A percentile compares a stretch with the other conserved stretches of the same genome.
Conservation (phyloP, 805 yeast species). For the Candida chauliodis region DNA sequence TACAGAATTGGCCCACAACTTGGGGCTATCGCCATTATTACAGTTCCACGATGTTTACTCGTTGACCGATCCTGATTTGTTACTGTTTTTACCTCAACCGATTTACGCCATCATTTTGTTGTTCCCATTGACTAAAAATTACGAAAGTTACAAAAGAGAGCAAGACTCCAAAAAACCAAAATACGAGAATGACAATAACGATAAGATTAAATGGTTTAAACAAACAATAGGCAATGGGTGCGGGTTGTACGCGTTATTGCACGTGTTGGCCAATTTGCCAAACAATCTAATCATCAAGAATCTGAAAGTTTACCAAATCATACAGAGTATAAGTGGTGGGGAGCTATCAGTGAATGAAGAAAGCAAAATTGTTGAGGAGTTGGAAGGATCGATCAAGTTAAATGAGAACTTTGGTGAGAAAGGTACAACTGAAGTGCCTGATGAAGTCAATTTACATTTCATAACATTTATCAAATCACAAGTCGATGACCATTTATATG, state of each 20-base stretch:
- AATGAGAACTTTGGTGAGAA: constrained; percentile 44
- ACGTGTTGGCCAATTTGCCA: constrained; percentile 48
- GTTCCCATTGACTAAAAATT: constrained; percentile 70
- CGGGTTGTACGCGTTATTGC: constrained; percentile 86
- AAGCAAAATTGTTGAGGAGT: constrained; percentile 42
- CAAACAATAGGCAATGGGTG: constrained; percentile 89
- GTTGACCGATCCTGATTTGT: constrained; percentile 75
- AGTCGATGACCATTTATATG: constrained; percentile 62
- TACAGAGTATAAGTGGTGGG: background rate
- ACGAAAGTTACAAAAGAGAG: constrained; percentile 47
- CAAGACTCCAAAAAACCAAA: constrained; percentile 32
- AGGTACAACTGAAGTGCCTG: constrained; percentile 70
- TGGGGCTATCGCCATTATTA: constrained; percentile 63
- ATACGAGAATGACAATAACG: constrained; percentile 24
- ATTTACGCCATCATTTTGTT: constrained; percentile 69
- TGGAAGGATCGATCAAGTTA: constrained; percentile 39
- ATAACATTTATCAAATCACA: constrained; percentile 62
- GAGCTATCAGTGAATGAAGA: constrained; percentile 30
- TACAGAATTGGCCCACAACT: constrained; percentile 56
- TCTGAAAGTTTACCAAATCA: constrained; percentile 19
- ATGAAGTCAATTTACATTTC: constrained; percentile 66
- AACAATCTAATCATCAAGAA: constrained; percentile 40
- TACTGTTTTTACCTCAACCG: constrained; percentile 81
- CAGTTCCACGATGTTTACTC: constrained; percentile 81
- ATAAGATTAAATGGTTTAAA: constrained; percentile 65